Conservation (phyloP, 164 flowering plant species). For the Malania oleifera region DNA sequence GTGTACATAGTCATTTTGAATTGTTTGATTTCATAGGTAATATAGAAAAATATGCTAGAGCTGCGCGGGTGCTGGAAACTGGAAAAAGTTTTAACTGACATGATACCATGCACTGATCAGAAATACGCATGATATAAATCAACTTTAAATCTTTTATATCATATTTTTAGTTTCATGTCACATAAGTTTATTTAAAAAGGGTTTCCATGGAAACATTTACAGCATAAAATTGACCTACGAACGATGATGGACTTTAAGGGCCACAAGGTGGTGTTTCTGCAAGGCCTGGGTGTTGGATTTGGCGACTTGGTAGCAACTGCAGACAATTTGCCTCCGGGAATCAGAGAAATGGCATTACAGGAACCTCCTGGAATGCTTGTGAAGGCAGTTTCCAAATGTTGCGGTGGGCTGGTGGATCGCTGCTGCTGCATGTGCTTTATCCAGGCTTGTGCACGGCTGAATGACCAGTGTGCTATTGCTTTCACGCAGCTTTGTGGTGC, state of each 20-base stretch:
- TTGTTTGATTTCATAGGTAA: too few species aligned
- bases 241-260: conserved; percentile 21
- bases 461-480: conserved; percentile 29
- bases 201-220: conserved; percentile 6
- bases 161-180: neutral
- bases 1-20: too few species aligned
- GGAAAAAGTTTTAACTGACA: too few species aligned
- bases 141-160: neutral
- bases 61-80: too few species aligned
- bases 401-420: conserved; percentile 18
- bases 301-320: conserved; percentile 63
- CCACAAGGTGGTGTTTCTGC: conserved; percentile 28
- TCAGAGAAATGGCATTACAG: conserved; percentile 21
- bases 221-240: conserved; percentile 11
- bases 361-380: conserved; percentile 20
- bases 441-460: conserved; percentile 17
- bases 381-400: conserved; percentile 22
- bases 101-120: too few species aligned
- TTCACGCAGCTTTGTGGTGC: conserved; percentile 42
- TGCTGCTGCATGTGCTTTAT: conserved; percentile 41
- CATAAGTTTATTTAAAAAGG: neutral
- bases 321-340: conserved; percentile 44
- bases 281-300: conserved; percentile 48
- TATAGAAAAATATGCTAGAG: too few species aligned
- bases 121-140: neutral